These are phyloP conservation scores for Triangularia setosa DNA, from an alignment of 2,329 filamentous ascomycete genomes.

Conservation along the genomic window DNA sequence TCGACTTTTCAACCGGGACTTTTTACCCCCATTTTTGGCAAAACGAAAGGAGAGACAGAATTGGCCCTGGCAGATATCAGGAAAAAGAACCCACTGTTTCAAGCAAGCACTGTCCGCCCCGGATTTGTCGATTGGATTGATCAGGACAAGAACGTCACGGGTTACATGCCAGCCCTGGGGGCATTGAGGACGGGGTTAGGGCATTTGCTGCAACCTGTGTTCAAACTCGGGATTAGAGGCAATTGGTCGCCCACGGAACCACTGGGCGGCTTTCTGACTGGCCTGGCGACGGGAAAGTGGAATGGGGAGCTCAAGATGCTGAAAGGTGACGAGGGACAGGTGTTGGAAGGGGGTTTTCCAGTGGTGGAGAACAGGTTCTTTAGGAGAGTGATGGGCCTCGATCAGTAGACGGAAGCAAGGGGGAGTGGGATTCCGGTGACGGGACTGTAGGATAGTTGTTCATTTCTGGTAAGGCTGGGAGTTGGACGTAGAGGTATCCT, in stretches of 20 bases:
- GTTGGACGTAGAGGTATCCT: too few species aligned
- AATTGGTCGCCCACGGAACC: slow-evolving; percentile 40
- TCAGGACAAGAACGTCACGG: slow-evolving; percentile 39
- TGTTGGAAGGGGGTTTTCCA: slow-evolving; percentile 27
- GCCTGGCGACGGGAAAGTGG: slow-evolving; percentile 43
- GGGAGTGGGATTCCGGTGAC: too few species aligned
- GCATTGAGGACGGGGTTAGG: slow-evolving; percentile 11
- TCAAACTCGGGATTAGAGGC: slow-evolving; percentile 23
- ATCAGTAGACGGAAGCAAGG: too few species aligned
- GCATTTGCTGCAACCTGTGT: slow-evolving; percentile 26
- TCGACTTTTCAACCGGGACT: slow-evolving; percentile 54
- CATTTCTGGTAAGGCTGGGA: too few species aligned
- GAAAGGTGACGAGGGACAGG: slow-evolving; percentile 19
- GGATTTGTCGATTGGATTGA: slow-evolving; percentile 50
- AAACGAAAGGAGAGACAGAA: slow-evolving; percentile 67
- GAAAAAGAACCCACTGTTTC: slow-evolving; percentile 43
- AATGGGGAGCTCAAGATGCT: slow-evolving; percentile 23
- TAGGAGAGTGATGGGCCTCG: slow-evolving; percentile 27
- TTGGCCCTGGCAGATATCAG: slow-evolving; percentile 51
- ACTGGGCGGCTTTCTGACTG: slow-evolving; percentile 42
- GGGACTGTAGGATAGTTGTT: too few species aligned
- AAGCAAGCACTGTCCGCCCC: slow-evolving; percentile 55
- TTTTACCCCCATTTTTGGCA: slow-evolving; percentile 55
- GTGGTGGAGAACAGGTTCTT: slow-evolving; percentile 34
- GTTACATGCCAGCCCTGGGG: slow-evolving; percentile 38